These are phyloP conservation scores for Suillus fuscotomentosus DNA, from an alignment of 768 basidiomycete genomes.

Conservation along the genomic window DNA sequence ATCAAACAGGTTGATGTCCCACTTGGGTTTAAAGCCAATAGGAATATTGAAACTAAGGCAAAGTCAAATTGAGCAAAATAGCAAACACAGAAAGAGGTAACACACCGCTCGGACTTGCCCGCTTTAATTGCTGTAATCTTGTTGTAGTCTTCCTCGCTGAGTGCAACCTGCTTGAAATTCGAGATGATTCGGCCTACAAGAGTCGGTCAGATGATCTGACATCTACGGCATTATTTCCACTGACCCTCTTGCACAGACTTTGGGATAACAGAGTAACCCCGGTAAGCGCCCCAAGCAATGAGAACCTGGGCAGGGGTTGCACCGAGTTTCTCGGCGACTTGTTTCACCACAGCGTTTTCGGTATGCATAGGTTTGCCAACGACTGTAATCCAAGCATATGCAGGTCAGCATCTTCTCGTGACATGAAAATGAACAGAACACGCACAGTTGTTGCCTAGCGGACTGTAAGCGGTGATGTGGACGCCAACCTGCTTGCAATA, in stretches of 20 bases:
- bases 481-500: constrained; percentile 72
- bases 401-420: background rate
- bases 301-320: constrained; percentile 80
- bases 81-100: background rate
- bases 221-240: constrained; percentile 4
- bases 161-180: constrained; percentile 75
- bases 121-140: constrained; percentile 41
- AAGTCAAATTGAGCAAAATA: too few relatives aligned
- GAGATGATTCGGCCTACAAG: constrained; percentile 57
- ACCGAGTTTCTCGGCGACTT: constrained; percentile 59
- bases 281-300: constrained; percentile 73
- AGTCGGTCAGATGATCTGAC: background rate
- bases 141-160: constrained; percentile 67
- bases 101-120: constrained; percentile 34
- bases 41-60: too few relatives aligned
- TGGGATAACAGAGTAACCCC: constrained; percentile 82
- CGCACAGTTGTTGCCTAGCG: constrained; percentile 79
- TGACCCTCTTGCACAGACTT: constrained; percentile 69
- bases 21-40: too few relatives aligned
- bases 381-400: constrained; percentile 35
- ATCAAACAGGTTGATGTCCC: too few relatives aligned
- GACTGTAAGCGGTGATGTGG: constrained; percentile 69
- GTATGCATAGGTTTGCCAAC: constrained; percentile 63
- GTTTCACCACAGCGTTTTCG: constrained; percentile 59
- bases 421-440: constrained; percentile 3